Base-by-base conservation (phyloP, 2,329 filamentous ascomycete genomes). In the Colletotrichum scovillei region DNA sequence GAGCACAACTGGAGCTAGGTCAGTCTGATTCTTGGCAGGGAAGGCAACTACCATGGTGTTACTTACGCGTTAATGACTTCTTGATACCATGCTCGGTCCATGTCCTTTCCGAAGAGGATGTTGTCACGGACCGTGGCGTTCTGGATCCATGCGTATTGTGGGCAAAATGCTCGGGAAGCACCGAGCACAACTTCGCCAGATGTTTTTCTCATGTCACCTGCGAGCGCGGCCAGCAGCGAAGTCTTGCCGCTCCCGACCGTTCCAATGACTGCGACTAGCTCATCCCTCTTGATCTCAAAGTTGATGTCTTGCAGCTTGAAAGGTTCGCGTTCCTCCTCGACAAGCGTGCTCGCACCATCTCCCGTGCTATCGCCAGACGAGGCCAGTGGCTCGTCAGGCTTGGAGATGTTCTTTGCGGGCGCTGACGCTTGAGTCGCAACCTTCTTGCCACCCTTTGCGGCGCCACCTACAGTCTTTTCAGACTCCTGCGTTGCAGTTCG, bases 91-190 rank as follows among this genome's bases (percentile, higher is more conserved):
- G 86, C 84, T 71, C 88, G 88, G 65, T 97, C 88, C 83, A 93
- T 90, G 0, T 91, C 89, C 77, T 95, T 96, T 12, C 96, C 96
- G 78, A 98, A 98, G 0, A 95, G 83, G 72, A 99, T 97, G 78
- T 99, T 99, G 42, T 98, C 91, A 74, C 91, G 92, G 4, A 98
- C 89, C 0, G 93, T 94, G 0, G 95, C 89, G 79, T 98, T 98
- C 80, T 98, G 96, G 62, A 99, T 98, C 97, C 97, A 99, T 0
- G 97, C 94, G 79, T 98, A 98, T 80, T 99, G 96, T 0, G 96
- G 96, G 76, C 97, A 98, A 78, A 98, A 98, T 0, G 96, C 94
- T 74, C 95, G 88, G 3, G 91, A 92, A 0, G 94, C 94, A 53
- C 95, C 94, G 77, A 97, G 89, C 0, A 90, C 88, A 6, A 97